Evolutionary conservation across 768 basidiomycete species (phyloP).

Genomic region (Panellus pusillus): DNA sequence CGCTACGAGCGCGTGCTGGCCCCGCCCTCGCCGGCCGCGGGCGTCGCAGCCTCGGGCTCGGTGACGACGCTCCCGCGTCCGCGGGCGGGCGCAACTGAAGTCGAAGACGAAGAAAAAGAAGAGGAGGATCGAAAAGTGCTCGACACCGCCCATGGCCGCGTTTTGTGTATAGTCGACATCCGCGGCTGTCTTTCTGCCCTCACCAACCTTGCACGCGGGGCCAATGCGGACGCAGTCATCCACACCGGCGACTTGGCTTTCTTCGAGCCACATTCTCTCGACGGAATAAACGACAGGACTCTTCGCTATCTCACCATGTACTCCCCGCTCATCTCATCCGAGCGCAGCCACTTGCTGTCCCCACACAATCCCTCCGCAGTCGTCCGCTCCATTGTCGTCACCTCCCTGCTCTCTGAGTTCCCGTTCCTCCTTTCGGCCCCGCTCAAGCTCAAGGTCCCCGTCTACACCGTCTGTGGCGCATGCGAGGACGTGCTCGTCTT

Average conservation of each 20-base stretch:
- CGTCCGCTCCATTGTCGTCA: constrained; percentile 74
- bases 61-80: background rate
- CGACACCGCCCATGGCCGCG: constrained; percentile 75
- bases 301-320: constrained; percentile 96
- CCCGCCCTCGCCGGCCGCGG: background rate
- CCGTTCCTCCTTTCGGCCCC: constrained; percentile 88
- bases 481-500: constrained; percentile 94
- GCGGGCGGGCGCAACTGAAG: constrained; percentile 1
- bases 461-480: constrained; percentile 96
- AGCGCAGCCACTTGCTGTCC: constrained; percentile 75
- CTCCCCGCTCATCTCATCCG: constrained; percentile 88
- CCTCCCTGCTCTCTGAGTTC: constrained; percentile 89
- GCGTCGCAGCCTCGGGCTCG: background rate
- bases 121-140: too few species aligned
- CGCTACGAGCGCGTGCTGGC: constrained; percentile 78
- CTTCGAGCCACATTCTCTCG: constrained; percentile 82
- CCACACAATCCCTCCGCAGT: constrained; percentile 65
- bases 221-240: constrained; percentile 88
- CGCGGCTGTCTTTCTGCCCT: constrained; percentile 84
- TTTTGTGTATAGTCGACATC: constrained; percentile 95
- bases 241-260: constrained; percentile 99
- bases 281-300: constrained; percentile 92
- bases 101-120: too few species aligned
- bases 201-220: constrained; percentile 87
- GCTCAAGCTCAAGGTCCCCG: constrained; percentile 88